phyloP scores from a whole-genome alignment of 2,329 filamentous ascomycete species.

The Pyricularia grisea region DNA sequence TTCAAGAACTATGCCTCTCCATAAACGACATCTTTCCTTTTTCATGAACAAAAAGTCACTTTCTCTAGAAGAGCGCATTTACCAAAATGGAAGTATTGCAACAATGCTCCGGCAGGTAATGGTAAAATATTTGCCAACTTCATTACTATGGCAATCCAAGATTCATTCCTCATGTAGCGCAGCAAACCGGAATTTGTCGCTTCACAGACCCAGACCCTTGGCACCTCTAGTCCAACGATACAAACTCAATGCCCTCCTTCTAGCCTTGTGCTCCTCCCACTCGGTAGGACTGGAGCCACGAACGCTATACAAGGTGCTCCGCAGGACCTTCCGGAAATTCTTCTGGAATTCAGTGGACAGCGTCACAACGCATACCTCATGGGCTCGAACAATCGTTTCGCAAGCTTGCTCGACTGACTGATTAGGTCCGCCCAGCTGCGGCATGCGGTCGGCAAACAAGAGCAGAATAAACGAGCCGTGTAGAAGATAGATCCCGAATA shows the following conservation, averaged over 20 bases:
- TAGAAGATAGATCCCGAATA: slow-evolving; percentile 41
- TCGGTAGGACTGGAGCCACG: slow-evolving; percentile 28
- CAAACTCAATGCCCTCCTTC: slow-evolving; percentile 38
- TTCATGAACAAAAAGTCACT: too few relatives aligned
- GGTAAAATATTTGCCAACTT: background rate
- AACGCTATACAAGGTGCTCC: slow-evolving; percentile 36
- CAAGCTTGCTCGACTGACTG: slow-evolving; percentile 36
- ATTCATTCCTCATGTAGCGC: background rate
- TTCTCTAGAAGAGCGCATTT: background rate
- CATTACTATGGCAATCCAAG: background rate
- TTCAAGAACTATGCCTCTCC: background rate
- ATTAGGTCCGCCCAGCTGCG: slow-evolving; percentile 30
- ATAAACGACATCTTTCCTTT: background rate
- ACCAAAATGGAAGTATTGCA: background rate
- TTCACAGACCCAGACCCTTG: slow-evolving; percentile 22
- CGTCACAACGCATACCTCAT: slow-evolving; percentile 40
- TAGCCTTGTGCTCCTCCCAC: slow-evolving; percentile 32
- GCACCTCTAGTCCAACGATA: slow-evolving; percentile 39
- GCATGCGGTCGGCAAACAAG: slow-evolving; percentile 38
- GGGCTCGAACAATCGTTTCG: slow-evolving; percentile 38
- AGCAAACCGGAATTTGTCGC: background rate
- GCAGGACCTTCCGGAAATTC: slow-evolving; percentile 44
- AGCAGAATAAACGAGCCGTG: slow-evolving; percentile 40
- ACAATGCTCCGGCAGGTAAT: background rate
- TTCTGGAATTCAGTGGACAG: slow-evolving; percentile 40